Base-by-base conservation (phyloP, 441 rosid genomes). In the Pelargonium cotyledonis region DNA sequence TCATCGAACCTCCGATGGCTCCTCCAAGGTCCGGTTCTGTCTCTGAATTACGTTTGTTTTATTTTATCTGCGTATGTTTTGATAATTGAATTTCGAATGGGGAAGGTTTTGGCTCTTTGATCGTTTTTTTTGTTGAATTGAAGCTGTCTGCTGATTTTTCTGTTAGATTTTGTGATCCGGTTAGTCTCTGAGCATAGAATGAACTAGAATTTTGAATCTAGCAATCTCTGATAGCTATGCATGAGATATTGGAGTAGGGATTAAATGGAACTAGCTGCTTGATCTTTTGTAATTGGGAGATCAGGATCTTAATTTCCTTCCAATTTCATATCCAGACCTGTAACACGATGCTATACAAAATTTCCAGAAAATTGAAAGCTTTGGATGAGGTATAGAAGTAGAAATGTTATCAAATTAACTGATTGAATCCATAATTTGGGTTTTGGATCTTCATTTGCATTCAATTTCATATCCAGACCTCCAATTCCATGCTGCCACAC, bases 1-100 rank as follows among this genome's bases (percentile, higher is more conserved):
- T 68, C 77, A 79, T 35, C 64, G 73, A 11, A 51, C 80, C 51
- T 63, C 81, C 57, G 77, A 75, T n/a, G 70, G 73, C 68, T 79
- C 76, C 57, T 74, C 83, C 6, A 79, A 83, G 89, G 84, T 83
- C 26, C 31, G 68, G 19, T 23, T 40, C 19, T 40, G 21, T 63
- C 4, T 1, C 2, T 60, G 8, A 38, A 23, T 41, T 60, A 21
- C 40, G 3, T 18, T 67, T 41, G 14, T 10, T 18, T 68, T 6
- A 6, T 38, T 5, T 51, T 51, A 12, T 15, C 58, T 51, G 21
- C 5, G 14, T 10, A 12, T 7, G 19, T 57, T 14, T 15, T 19
- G 46, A 12, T 65, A 8, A 4, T 65, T 1, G 15, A 26, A 43
- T 1, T 63, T 11, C 51, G 8, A 8, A 6, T 38, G 35, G 8